These are phyloP conservation scores for Lavandula angustifolia DNA, from an alignment of 257 asterid species.

Conservation along the genomic window DNA sequence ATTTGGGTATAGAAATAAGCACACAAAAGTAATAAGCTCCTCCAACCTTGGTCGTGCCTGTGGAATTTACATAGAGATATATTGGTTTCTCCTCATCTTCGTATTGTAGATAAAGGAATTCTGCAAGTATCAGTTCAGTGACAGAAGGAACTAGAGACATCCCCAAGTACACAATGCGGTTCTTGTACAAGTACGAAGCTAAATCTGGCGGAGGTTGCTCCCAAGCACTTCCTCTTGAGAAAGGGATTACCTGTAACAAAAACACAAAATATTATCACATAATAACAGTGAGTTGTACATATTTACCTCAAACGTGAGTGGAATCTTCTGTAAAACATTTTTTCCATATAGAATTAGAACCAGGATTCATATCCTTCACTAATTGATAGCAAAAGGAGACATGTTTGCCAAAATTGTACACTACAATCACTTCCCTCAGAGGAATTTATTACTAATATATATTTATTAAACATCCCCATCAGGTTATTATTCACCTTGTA, in stretches of 20 bases:
- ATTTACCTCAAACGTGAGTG: not conserved
- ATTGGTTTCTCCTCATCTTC: constrained; percentile 86
- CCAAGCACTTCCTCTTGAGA: constrained; percentile 81
- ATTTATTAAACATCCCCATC: not conserved
- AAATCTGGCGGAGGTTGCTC: constrained; percentile 98
- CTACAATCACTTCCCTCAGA: not conserved
- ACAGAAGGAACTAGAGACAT: constrained; percentile 92
- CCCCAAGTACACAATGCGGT: constrained; percentile 93
- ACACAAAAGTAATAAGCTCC: constrained; percentile 28
- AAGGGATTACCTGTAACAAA: constrained; percentile 81
- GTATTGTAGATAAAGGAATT: constrained; percentile 83
- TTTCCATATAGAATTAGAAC: not conserved
- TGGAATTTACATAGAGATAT: constrained; percentile 87
- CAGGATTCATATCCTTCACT: not conserved
- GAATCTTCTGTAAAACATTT: not conserved
- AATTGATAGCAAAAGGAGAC: not conserved
- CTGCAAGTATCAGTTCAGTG: constrained; percentile 87
- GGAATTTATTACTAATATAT: not conserved
- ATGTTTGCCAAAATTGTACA: not conserved
- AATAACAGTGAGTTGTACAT: constrained; percentile 4
- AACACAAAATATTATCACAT: constrained; percentile 15
- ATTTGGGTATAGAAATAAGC: constrained; percentile 2
- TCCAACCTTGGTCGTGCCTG: constrained; percentile 93
- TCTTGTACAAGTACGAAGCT: constrained; percentile 78
- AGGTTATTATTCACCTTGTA: not conserved